These are phyloP conservation scores for Sonneratia caseolaris DNA, from an alignment of 345 rosid genomes.

Conservation along the genomic window DNA sequence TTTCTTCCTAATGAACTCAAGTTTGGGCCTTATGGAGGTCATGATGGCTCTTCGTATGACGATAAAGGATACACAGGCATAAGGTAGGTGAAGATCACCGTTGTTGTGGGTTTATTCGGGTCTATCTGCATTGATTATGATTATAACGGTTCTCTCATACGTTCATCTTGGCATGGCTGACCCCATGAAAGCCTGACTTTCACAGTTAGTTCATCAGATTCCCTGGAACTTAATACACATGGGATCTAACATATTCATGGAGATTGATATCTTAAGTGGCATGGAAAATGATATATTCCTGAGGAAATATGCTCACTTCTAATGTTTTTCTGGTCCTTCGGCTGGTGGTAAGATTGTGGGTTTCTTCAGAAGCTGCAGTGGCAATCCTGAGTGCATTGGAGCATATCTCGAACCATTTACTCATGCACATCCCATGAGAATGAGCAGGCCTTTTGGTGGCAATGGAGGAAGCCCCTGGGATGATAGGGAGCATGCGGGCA, in stretches of 20 bases:
- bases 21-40: not conserved
- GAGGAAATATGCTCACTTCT: too few relatives aligned
- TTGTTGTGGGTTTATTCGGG: not conserved
- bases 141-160: not conserved
- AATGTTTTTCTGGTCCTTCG: not conserved
- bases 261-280: too few relatives aligned
- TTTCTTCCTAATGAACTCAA: not conserved
- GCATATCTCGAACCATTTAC: not conserved
- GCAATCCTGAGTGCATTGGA: not conserved
- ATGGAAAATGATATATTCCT: too few relatives aligned
- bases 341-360: not conserved
- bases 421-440: not conserved
- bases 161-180: not conserved
- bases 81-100: not conserved
- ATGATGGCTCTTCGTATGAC: not conserved
- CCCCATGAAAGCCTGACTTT: not conserved
- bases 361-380: not conserved
- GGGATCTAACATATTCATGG: too few relatives aligned
- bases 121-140: not conserved
- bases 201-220: not conserved
- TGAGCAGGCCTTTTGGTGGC: not conserved
- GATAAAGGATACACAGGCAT: not conserved
- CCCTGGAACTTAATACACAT: too few relatives aligned
- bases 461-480: slow-evolving; percentile 1
- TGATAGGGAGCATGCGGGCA: not conserved